Conservation (phyloP, 345 rosid genomes). For the Eucalyptus marginata region DNA sequence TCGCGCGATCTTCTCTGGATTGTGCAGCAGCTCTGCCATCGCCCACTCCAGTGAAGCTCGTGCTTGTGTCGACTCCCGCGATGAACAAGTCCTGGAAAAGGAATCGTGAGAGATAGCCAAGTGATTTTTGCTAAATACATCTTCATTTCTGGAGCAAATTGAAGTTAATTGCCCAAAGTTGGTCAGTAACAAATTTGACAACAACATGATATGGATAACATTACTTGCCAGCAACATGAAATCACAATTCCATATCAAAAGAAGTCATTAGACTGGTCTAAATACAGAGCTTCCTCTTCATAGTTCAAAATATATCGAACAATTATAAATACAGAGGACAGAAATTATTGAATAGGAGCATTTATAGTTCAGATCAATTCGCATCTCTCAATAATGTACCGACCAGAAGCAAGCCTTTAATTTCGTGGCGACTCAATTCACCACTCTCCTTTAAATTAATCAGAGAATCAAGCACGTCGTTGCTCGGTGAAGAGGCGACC, state of each 20-base stretch:
- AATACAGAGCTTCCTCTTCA: background rate
- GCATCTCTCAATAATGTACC: background rate
- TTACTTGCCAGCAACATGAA: background rate
- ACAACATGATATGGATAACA: background rate
- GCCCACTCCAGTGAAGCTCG: constrained; percentile 18
- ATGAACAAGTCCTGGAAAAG: background rate
- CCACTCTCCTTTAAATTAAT: background rate
- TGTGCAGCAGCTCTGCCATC: constrained; percentile 11
- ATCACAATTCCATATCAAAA: background rate
- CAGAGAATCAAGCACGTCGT: background rate
- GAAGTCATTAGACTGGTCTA: background rate
- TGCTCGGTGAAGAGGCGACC: background rate
- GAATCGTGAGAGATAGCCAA: background rate
- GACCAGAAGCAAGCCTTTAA: background rate
- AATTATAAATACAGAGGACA: background rate
- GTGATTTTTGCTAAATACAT: background rate
- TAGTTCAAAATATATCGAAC: background rate
- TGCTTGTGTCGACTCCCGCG: constrained; percentile 9
- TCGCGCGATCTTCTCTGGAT: background rate
- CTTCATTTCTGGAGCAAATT: background rate
- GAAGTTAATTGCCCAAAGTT: background rate
- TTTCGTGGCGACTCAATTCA: background rate
- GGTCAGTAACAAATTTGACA: background rate
- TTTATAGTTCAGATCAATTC: background rate
- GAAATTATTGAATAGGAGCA: background rate